These are phyloP conservation scores for Melanogaster broomeanus DNA, from an alignment of 768 basidiomycete genomes.

Conservation along the genomic window DNA sequence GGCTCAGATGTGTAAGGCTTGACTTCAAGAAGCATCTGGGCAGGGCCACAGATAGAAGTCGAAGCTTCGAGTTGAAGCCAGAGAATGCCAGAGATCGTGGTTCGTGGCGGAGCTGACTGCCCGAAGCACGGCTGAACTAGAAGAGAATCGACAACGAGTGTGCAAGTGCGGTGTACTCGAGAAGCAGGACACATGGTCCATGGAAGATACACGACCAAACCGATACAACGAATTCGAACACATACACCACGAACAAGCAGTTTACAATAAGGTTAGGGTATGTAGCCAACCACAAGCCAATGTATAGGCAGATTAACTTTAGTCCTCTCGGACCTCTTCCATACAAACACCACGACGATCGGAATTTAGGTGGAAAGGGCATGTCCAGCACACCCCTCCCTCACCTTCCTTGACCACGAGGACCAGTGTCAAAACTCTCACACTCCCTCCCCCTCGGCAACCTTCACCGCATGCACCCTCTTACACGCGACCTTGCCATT, in stretches of 20 bases:
- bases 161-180: neutral
- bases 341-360: too few species aligned
- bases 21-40: too few species aligned
- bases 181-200: neutral
- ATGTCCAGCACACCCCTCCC: neutral
- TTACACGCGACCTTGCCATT: slow-evolving; percentile 30
- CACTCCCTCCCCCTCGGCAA: neutral
- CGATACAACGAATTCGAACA: too few species aligned
- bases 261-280: neutral
- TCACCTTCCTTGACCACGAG: too few species aligned
- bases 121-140: too few species aligned
- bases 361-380: neutral
- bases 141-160: neutral
- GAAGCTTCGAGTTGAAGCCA: too few species aligned
- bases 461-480: slow-evolving; percentile 19
- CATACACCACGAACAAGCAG: neutral
- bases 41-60: too few species aligned
- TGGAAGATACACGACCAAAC: neutral
- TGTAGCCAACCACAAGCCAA: neutral
- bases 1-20: too few species aligned
- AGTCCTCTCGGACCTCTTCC: neutral
- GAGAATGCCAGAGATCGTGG: too few species aligned
- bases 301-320: neutral
- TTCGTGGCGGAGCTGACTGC: too few species aligned
- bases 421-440: neutral